Evolutionary conservation across 768 basidiomycete species (phyloP).

Genomic region (Lactifluus volemus): DNA sequence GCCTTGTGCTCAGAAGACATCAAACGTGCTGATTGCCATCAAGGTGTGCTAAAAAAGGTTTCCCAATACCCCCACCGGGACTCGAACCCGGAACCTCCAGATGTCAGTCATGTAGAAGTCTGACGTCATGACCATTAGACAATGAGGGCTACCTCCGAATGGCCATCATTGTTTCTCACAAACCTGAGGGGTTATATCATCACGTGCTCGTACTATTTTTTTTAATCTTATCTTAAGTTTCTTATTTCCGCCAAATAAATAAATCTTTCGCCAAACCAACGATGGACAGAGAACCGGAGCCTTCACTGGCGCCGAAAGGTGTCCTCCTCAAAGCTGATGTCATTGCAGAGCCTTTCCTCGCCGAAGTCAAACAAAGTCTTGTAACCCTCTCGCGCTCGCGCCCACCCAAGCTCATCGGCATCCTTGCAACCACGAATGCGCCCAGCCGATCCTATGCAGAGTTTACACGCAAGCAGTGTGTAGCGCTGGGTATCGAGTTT

Average conservation of each 20-base stretch:
- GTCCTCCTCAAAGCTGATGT: slow-evolving; percentile 71
- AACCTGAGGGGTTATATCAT: background rate
- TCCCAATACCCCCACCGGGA: slow-evolving; percentile 59
- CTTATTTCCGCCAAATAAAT: no score
- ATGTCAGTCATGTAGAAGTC: slow-evolving; percentile 57
- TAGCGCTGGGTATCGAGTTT: slow-evolving; percentile 80
- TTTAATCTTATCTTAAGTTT: background rate
- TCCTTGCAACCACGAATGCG: slow-evolving; percentile 75
- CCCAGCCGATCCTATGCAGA: slow-evolving; percentile 81
- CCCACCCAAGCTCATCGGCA: slow-evolving; percentile 77
- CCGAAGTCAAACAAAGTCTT: slow-evolving; percentile 52
- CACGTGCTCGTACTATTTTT: background rate
- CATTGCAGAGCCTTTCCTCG: slow-evolving; percentile 61
- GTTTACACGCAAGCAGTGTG: slow-evolving; percentile 88
- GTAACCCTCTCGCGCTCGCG: slow-evolving; percentile 25
- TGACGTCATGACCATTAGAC: slow-evolving; percentile 91
- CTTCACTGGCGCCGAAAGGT: slow-evolving; percentile 44
- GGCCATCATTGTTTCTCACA: background rate
- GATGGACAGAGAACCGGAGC: background rate
- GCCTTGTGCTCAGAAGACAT: slow-evolving; percentile 37
- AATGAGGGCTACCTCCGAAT: slow-evolving; percentile 48
- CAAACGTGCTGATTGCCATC: background rate
- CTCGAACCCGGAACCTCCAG: slow-evolving; percentile 86
- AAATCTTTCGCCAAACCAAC: background rate
- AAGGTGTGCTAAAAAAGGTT: background rate